Base-by-base conservation (phyloP, 441 rosid genomes). In the Adansonia grandidieri region DNA sequence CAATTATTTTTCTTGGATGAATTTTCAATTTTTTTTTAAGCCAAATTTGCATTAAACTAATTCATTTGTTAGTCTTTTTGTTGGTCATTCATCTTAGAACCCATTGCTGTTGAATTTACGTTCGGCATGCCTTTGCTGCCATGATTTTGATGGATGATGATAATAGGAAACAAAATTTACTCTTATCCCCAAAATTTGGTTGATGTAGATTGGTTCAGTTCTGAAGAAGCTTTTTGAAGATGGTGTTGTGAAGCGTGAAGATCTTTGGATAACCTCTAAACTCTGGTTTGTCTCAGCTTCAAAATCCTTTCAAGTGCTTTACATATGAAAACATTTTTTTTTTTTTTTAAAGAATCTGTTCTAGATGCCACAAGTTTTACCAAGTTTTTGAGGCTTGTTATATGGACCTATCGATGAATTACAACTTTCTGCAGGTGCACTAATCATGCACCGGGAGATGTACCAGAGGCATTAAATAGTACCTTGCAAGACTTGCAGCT, bases 371-470 rank as follows among this genome's bases (percentile, higher is more conserved):
- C 11, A 4, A 61, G 15, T 24, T 11, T 10, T 61, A 15, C 14
- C 22, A n/a, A 24, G 44, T 5, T 9, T 62, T 62, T 28, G 13
- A 44, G 47, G 53, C 22, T 17, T 50, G 60, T 70, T 24, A 7
- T 50, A 5, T 24, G 7, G 19, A 47, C 10, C 10, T 50, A 15
- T 9, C 5, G 11, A 14, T 48, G 58, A 47, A 48, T 40, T 42
- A 40, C 51, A 20, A 60, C 37, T 6, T 74, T 57, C 19, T 80
- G 42, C 74, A 87, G 90, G 89, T 67, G 72, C 65, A 61, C 77
- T 5, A 75, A 85, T 67, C 88, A 87, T 80, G 84, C 84, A 9
- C 92, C 90, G 17, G 89, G 87, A 79, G 91, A 89, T 82, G 91
- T 88, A 1, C 87, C 75, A 0, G 66, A 47, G 51, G 90, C 93